Evolutionary conservation across 2,329 filamentous ascomycete species (phyloP).

Genomic region (Epichloe bromicola): DNA sequence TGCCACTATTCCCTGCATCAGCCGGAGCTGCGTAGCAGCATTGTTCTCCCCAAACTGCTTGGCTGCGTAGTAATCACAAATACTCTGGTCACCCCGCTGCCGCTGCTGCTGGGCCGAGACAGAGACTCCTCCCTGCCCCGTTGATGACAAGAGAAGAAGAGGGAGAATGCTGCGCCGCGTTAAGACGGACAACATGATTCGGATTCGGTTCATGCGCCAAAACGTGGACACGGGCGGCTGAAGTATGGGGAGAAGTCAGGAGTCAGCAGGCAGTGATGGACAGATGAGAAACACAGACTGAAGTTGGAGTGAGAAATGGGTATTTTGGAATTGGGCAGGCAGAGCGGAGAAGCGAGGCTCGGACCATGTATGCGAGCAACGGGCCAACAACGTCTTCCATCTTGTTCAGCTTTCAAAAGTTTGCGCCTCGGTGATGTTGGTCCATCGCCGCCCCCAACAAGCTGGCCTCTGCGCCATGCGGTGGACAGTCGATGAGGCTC

Average conservation of each 20-base stretch:
- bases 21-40: conserved; percentile 13
- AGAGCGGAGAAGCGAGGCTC: neutral
- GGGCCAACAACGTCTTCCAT: neutral
- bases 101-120: neutral
- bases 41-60: conserved; percentile 13
- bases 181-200: neutral
- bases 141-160: neutral
- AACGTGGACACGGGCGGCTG: neutral
- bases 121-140: neutral
- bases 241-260: neutral
- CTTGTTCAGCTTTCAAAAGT: neutral
- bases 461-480: neutral
- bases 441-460: neutral
- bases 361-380: neutral
- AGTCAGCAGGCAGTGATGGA: too few relatives aligned
- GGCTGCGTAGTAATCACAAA: conserved; percentile 20
- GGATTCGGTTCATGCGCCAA: neutral
- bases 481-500: neutral
- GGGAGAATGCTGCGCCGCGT: neutral
- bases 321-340: neutral
- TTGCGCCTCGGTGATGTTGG: too few relatives aligned
- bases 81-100: conserved; percentile 7
- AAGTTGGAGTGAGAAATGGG: neutral
- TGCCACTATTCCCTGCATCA: conserved; percentile 18
- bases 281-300: neutral